These are phyloP conservation scores for Hypoxylon lienhwacheense DNA, from an alignment of 495 filamentous ascomycete genomes.

Conservation along the genomic window DNA sequence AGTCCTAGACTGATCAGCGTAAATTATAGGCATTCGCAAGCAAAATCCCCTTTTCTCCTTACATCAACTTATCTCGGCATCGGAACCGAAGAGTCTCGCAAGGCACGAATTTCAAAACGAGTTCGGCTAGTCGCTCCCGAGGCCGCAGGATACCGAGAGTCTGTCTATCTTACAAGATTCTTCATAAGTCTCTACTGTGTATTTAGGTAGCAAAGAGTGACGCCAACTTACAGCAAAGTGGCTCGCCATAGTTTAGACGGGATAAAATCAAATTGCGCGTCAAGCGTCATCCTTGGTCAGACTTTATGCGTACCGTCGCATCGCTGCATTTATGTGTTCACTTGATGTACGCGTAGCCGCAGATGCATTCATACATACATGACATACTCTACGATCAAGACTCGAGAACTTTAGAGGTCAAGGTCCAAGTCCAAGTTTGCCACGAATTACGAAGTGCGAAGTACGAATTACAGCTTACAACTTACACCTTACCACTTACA, in stretches of 20 bases:
- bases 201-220: constrained; percentile 6
- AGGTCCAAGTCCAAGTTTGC: background rate
- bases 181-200: no score
- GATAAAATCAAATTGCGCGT: constrained; percentile 25
- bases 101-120: constrained; percentile 8
- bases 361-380: no score
- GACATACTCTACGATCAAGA: no score
- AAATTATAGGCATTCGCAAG: constrained; percentile 10
- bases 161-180: no score
- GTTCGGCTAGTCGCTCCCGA: constrained; percentile 9
- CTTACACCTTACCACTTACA: no score
- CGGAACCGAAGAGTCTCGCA: constrained; percentile 22
- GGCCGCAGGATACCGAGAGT: constrained; percentile 18
- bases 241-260: constrained; percentile 15
- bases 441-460: background rate
- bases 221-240: constrained; percentile 11
- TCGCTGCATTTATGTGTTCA: constrained; percentile 4
- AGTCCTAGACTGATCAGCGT: constrained; percentile 5
- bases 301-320: background rate
- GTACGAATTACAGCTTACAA: no score
- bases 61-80: constrained; percentile 19
- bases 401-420: no score
- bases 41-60: constrained; percentile 13
- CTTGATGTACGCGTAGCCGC: constrained; percentile 31
- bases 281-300: constrained; percentile 27